A percentile compares a stretch with the other conserved stretches of the same genome.
phyloP scores from a whole-genome alignment of 1,284 basidiomycete species.

The Cystobasidium pallidum region DNA sequence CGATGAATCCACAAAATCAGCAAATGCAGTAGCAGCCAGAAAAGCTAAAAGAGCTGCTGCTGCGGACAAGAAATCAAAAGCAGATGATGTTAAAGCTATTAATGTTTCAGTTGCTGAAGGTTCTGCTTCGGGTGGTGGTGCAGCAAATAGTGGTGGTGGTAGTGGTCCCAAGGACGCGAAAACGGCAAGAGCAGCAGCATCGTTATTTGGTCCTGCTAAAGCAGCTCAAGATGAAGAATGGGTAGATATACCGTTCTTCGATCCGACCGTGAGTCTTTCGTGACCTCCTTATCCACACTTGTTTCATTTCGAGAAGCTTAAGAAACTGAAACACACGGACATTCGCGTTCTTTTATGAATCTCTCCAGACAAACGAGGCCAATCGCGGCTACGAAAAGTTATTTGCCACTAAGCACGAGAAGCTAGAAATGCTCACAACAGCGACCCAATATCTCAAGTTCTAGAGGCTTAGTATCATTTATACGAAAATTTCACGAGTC shows the following conservation, averaged over 20 bases:
- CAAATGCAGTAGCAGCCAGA: slow-evolving; percentile 48
- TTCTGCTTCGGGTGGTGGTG: slow-evolving; percentile 19
- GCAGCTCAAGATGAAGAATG: slow-evolving; percentile 53
- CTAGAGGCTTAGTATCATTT: background rate
- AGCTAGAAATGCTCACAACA: slow-evolving; percentile 37
- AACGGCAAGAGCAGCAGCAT: slow-evolving; percentile 52
- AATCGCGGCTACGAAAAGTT: slow-evolving; percentile 33
- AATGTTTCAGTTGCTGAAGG: slow-evolving; percentile 49
- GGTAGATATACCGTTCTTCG: slow-evolving; percentile 50
- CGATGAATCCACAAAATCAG: slow-evolving; percentile 50
- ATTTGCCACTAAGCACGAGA: slow-evolving; percentile 34
- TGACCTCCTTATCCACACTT: too few species aligned
- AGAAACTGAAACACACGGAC: too few species aligned
- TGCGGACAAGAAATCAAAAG: slow-evolving; percentile 52
- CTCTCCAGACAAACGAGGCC: slow-evolving; percentile 34
- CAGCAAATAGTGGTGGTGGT: too few species aligned
- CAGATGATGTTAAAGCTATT: slow-evolving; percentile 51
- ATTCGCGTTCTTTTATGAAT: too few species aligned
- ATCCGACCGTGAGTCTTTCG: slow-evolving; percentile 48
- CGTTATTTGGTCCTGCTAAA: slow-evolving; percentile 52
- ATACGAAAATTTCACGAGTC: too few species aligned
- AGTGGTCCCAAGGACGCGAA: slow-evolving; percentile 31
- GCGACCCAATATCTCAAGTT: slow-evolving; percentile 37
- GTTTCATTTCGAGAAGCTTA: too few species aligned
- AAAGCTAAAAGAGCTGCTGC: slow-evolving; percentile 46